Percentiles rank a stretch among this genome's conserved stretches.
Conservation (phyloP, 352 stramenopile genomes). For the Thalassiosira sp. region DNA sequence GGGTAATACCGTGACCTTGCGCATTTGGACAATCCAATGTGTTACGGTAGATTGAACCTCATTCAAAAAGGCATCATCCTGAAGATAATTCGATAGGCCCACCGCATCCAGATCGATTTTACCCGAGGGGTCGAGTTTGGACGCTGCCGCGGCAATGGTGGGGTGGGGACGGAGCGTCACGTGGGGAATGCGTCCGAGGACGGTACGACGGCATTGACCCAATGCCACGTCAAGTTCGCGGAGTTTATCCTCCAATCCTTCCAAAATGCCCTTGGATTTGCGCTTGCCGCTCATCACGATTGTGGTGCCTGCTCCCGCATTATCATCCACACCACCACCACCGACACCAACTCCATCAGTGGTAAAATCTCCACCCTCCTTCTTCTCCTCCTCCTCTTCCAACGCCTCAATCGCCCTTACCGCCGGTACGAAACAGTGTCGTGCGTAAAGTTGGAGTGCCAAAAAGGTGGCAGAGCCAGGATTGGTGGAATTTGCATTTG, state of each 20-base stretch:
- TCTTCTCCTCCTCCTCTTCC: constrained; percentile 44
- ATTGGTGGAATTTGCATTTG: constrained; percentile 4
- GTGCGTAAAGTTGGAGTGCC: constrained; percentile 72
- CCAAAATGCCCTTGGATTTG: constrained; percentile 36
- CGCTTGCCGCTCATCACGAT: constrained; percentile 4
- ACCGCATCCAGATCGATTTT: constrained; percentile 68
- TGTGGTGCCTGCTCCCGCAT: not conserved
- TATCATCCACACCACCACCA: constrained; percentile 15
- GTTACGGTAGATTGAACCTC: constrained; percentile 73
- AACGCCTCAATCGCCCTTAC: constrained; percentile 54
- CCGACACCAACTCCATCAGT: too few species aligned
- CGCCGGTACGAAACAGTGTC: constrained; percentile 78
- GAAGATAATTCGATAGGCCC: constrained; percentile 53
- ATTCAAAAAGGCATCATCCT: constrained; percentile 79
- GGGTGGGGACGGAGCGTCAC: constrained; percentile 59
- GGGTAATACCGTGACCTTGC: constrained; percentile 74
- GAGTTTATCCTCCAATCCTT: constrained; percentile 75
- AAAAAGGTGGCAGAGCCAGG: constrained; percentile 49
- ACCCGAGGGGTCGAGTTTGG: constrained; percentile 10
- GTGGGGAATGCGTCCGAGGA: constrained; percentile 59
- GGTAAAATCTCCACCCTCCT: not conserved
- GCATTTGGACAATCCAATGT: constrained; percentile 79
- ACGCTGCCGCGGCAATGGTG: constrained; percentile 34
- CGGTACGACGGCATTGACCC: constrained; percentile 58
- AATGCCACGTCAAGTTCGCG: constrained; percentile 75